Conservation (phyloP, 352 stramenopile species). For the Globisporangium canariense region DNA sequence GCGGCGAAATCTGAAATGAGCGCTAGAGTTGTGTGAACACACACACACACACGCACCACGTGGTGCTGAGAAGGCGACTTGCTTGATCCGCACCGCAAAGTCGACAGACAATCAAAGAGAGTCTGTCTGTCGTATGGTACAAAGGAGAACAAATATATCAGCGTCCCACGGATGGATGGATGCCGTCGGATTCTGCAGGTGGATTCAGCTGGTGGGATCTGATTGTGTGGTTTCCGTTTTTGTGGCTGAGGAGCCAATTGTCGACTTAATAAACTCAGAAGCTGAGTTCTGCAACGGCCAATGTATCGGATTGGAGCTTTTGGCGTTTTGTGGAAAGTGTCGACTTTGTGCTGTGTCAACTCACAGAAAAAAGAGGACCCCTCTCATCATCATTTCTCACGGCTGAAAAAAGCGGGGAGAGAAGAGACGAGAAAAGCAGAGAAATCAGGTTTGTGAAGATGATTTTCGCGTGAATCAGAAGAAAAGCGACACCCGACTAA, state of each 20-base stretch:
- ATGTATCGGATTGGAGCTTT: neutral
- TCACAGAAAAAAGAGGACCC: neutral
- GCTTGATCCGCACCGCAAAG: neutral
- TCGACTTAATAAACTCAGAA: neutral
- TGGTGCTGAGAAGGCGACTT: neutral
- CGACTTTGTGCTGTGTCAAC: neutral
- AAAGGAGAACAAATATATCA: neutral
- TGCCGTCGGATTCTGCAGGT: neutral
- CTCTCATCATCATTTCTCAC: neutral
- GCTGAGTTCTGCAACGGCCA: neutral
- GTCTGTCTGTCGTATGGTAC: too few relatives aligned
- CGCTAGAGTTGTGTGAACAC: neutral
- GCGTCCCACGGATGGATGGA: neutral
- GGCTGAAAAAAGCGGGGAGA: neutral
- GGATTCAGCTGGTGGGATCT: neutral
- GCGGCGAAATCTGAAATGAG: constrained; percentile 3
- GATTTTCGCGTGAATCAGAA: neutral
- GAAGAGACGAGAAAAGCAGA: neutral
- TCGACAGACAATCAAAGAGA: neutral
- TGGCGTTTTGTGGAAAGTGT: neutral
- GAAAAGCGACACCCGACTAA: neutral
- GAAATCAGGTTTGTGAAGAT: neutral
- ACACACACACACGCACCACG: neutral
- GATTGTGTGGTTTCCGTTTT: neutral
- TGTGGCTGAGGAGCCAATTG: neutral